A percentile compares a stretch with the other conserved stretches of the same genome.
phyloP scores from a whole-genome alignment of 345 rosid species.

The Cardamine resedifolia region DNA sequence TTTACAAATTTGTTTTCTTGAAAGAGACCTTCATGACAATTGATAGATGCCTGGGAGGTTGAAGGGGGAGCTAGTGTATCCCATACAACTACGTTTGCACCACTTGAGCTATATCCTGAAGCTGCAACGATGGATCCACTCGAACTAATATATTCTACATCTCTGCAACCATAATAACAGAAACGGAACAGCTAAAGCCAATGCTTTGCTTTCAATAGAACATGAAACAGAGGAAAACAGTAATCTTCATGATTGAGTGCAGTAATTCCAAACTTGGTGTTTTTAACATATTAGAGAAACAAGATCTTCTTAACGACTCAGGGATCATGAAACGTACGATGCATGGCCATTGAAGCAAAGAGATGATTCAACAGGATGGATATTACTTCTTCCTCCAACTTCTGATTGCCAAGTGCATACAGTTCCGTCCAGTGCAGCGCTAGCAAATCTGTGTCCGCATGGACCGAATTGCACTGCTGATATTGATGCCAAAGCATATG shows the following conservation, averaged over 20 bases:
- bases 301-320: background rate
- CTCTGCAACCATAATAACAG: slow-evolving; percentile 54
- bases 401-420: slow-evolving; percentile 92
- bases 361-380: slow-evolving; percentile 80
- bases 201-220: background rate
- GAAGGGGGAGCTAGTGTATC: slow-evolving; percentile 93
- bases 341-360: slow-evolving; percentile 85
- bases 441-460: slow-evolving; percentile 87
- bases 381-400: slow-evolving; percentile 90
- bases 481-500: slow-evolving; percentile 85
- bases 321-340: slow-evolving; percentile 55
- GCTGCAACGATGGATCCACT: slow-evolving; percentile 91
- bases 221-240: background rate
- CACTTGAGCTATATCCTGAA: slow-evolving; percentile 76
- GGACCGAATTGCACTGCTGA: slow-evolving; percentile 81
- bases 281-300: slow-evolving; percentile 1
- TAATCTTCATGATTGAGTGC: background rate
- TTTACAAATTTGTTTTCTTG: background rate
- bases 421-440: slow-evolving; percentile 89
- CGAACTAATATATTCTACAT: slow-evolving; percentile 76
- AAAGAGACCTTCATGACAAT: slow-evolving; percentile 81
- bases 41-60: slow-evolving; percentile 76
- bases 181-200: background rate
- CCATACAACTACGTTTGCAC: slow-evolving; percentile 87
- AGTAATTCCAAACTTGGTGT: background rate